Base-by-base conservation (phyloP, 805 yeast species). In the Saccharomyces jurei region DNA sequence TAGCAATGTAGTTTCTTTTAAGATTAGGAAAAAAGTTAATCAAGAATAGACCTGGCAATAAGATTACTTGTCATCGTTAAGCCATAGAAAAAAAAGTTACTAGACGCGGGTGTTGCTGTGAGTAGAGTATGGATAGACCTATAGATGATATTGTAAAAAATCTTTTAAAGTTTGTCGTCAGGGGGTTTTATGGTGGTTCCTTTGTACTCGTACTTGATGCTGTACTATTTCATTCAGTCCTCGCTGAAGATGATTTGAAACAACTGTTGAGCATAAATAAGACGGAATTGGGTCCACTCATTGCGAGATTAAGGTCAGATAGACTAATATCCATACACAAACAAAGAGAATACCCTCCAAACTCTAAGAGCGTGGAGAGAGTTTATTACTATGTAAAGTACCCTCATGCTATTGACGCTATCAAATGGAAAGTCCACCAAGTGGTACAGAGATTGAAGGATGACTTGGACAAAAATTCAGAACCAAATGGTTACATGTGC, bases 381-480 rank as follows among this genome's bases (percentile, higher is more conserved):
- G 86, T 92, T 2, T 89, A 89, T 63, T 94, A 86, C 72, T 94
- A 81, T 69, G 84, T 92, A 53, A 96, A 89, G 66, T 82, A 81
- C 67, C 89, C 97, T 2, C 96, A 90, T 69, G 96, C 98, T 0
- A 88, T 94, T 46, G 99, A 94, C 72, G 83, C 97, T 3, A 83
- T 94, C 67, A 94, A 94, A 71, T 94, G 98, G 98, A 90, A 91
- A 66, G 87, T 92, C 56, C 96, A 92, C 68, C 81, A 87, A 49
- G 79, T 94, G 28, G 97, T 89, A 13, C 85, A 84, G 61, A 69
- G 77, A 53, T 77, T 91, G 54, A 89, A 89, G 65, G 88, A 86
- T 58, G 96, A 90, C 63, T 80, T 92, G 72, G 84, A 89, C 51
- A 87, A 83, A 59, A 87, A 86, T 63, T 83, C 89, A 27, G 91